Percentiles rank a stretch among this genome's conserved stretches.
phyloP scores from a whole-genome alignment of 768 basidiomycete genomes.

The Russula foetens region DNA sequence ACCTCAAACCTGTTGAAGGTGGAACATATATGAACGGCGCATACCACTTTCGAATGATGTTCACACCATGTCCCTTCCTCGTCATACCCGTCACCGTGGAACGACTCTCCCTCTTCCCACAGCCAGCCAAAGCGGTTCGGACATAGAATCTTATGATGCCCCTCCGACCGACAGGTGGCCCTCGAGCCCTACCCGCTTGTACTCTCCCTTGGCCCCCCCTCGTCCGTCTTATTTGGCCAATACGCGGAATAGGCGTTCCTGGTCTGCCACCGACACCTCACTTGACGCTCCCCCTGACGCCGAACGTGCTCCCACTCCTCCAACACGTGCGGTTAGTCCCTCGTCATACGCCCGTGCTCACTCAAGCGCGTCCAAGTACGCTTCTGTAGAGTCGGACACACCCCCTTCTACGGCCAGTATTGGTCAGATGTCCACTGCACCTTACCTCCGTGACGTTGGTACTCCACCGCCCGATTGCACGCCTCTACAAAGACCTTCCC shows the following conservation, averaged over 20 bases:
- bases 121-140: constrained; percentile 17
- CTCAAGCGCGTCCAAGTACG: not conserved
- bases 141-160: constrained; percentile 16
- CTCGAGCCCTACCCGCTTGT: constrained; percentile 11
- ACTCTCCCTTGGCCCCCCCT: constrained; percentile 19
- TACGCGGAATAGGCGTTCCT: constrained; percentile 12
- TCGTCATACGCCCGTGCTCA: not conserved
- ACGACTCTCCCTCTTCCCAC: constrained; percentile 4
- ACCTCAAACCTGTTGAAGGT: too few relatives aligned
- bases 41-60: not conserved
- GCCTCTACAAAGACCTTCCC: not conserved
- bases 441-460: constrained; percentile 16
- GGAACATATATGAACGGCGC: not conserved
- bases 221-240: constrained; percentile 10
- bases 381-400: constrained; percentile 3
- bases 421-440: not conserved
- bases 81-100: constrained; percentile 17
- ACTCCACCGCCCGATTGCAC: constrained; percentile 18
- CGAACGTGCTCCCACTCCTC: constrained; percentile 23
- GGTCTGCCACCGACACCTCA: constrained; percentile 21
- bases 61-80: constrained; percentile 19
- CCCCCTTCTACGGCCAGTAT: not conserved
- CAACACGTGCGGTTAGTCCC: constrained; percentile 21
- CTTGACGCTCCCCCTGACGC: constrained; percentile 23
- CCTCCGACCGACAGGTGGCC: constrained; percentile 8